A percentile compares a stretch with the other conserved stretches of the same genome.
phyloP scores from a whole-genome alignment of 768 basidiomycete species.

The Panaeolus papilionaceus region DNA sequence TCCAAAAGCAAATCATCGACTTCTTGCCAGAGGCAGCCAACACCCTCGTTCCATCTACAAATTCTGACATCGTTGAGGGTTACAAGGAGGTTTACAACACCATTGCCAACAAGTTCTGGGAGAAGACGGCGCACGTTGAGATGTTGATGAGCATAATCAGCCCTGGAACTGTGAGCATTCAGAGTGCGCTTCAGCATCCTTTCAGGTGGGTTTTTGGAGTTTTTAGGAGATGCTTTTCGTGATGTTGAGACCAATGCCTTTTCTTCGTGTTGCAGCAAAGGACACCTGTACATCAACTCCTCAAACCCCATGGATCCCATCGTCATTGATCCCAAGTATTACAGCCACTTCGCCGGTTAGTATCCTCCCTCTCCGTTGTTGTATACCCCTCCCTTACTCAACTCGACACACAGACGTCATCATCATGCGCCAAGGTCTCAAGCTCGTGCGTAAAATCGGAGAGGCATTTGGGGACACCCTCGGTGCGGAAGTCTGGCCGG shows the following conservation, averaged over 20 bases:
- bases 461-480: slow-evolving; percentile 51
- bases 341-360: slow-evolving; percentile 56
- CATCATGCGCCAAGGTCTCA: slow-evolving; percentile 63
- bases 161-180: slow-evolving; percentile 50
- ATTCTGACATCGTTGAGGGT: slow-evolving; percentile 53
- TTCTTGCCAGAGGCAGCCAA: slow-evolving; percentile 20
- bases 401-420: slow-evolving; percentile 38
- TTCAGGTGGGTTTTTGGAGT: slow-evolving; percentile 42
- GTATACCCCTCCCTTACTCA: not conserved
- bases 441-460: slow-evolving; percentile 62
- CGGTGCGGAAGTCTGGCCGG: slow-evolving; percentile 34
- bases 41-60: slow-evolving; percentile 47
- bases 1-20: slow-evolving; percentile 30
- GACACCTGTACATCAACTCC: slow-evolving; percentile 65
- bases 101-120: slow-evolving; percentile 44
- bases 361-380: not conserved
- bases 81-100: slow-evolving; percentile 60
- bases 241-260: not conserved
- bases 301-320: slow-evolving; percentile 66
- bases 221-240: not conserved
- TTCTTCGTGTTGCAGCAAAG: slow-evolving; percentile 42
- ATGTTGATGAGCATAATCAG: slow-evolving; percentile 49
- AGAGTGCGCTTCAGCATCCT: slow-evolving; percentile 71
- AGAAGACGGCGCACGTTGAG: slow-evolving; percentile 60
- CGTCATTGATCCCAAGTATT: slow-evolving; percentile 71